These are phyloP conservation scores for Colletotrichum sp. DNA, from an alignment of 2,329 filamentous ascomycete species.

Conservation along the genomic window DNA sequence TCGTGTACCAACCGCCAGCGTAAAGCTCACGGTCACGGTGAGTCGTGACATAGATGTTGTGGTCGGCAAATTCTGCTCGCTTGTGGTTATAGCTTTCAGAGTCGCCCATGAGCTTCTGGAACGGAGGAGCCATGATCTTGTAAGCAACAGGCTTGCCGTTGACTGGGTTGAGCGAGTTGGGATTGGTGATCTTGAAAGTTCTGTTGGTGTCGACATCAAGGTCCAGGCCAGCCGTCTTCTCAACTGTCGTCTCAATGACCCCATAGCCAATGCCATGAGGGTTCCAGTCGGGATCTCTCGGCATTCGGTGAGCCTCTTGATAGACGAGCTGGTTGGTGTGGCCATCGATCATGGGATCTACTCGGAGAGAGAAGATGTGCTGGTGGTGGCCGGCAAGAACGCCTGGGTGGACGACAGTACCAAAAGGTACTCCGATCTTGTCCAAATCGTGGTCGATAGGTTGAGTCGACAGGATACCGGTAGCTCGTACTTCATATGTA, in stretches of 20 bases:
- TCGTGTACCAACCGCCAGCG: constrained; percentile 17
- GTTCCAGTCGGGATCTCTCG: constrained; percentile 12
- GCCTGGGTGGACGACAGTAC: constrained; percentile 66
- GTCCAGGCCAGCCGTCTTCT: background rate
- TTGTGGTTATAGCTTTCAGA: constrained; percentile 15
- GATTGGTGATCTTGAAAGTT: constrained; percentile 21
- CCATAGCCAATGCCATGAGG: constrained; percentile 18
- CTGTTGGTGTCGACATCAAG: constrained; percentile 10
- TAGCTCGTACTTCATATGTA: constrained; percentile 66
- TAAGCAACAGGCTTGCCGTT: constrained; percentile 21
- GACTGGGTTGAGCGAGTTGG: constrained; percentile 15
- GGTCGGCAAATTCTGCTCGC: constrained; percentile 19
- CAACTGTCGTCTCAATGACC: constrained; percentile 8
- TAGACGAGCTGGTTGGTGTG: constrained; percentile 60
- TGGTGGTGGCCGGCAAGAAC: constrained; percentile 63
- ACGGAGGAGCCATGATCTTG: constrained; percentile 17
- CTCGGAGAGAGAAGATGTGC: constrained; percentile 74
- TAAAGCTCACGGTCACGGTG: constrained; percentile 14
- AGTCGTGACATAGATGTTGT: constrained; percentile 20
- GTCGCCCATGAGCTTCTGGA: constrained; percentile 19
- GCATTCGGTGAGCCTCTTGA: constrained; percentile 32
- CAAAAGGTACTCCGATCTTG: constrained; percentile 53
- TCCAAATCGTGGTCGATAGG: constrained; percentile 59
- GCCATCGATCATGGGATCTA: constrained; percentile 68
- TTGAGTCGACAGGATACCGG: constrained; percentile 65